Evolutionary conservation across 441 rosid genomes (phyloP).

Genomic region (Croton setiger): DNA sequence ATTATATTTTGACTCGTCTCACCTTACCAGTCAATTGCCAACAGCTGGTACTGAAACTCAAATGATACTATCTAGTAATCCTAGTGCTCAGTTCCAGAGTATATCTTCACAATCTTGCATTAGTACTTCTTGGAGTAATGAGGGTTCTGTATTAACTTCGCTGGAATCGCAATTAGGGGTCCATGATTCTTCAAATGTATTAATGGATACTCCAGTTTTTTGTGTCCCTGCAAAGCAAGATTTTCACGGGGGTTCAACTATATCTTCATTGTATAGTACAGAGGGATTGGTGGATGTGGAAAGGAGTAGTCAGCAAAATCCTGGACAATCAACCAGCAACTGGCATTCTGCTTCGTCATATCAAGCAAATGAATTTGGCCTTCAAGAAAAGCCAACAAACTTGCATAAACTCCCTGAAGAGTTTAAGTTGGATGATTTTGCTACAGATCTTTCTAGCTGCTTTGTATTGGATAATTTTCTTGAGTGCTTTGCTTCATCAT

Average conservation of each 20-base stretch:
- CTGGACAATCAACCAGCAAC: conserved; percentile 12
- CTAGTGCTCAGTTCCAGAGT: conserved; percentile 21
- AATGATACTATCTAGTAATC: conserved; percentile 13
- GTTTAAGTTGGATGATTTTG: conserved; percentile 36
- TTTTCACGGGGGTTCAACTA: conserved; percentile 20
- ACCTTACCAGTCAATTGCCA: conserved; percentile 18
- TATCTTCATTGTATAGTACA: conserved; percentile 21
- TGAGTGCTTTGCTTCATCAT: conserved; percentile 48
- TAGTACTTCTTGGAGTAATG: conserved; percentile 40
- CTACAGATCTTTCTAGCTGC: conserved; percentile 42
- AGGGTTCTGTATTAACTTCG: conserved; percentile 49
- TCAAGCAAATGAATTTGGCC: conserved; percentile 15
- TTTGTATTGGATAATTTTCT: conserved; percentile 45
- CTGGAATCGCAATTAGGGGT: conserved; percentile 27
- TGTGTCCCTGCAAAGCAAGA: conserved; percentile 16
- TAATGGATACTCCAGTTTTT: conserved; percentile 7
- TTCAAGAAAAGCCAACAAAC: conserved; percentile 28
- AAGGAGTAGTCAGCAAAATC: conserved; percentile 16
- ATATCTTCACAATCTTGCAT: conserved; percentile 15
- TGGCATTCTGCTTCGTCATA: conserved; percentile 18
- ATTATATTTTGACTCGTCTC: conserved; percentile 25
- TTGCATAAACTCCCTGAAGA: conserved; percentile 30
- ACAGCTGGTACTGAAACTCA: conserved; percentile 24
- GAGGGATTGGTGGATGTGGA: conserved; percentile 24
- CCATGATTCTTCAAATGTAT: conserved; percentile 20